Evolutionary conservation across 2,329 filamentous ascomycete species (phyloP).

Genomic region (Pseudofabraea citricarpa): DNA sequence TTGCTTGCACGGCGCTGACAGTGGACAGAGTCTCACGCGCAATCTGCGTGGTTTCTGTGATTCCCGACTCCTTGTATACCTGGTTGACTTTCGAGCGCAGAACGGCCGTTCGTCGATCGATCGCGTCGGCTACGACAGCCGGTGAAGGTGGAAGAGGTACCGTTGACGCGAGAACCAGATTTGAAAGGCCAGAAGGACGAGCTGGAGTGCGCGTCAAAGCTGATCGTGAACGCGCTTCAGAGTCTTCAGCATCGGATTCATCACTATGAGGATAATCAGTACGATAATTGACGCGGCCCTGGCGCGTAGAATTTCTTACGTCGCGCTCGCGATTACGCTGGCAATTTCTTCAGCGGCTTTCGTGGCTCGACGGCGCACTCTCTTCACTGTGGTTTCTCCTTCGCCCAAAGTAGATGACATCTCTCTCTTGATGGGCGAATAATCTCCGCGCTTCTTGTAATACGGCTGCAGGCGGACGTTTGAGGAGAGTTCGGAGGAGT

Average conservation of each 20-base stretch:
- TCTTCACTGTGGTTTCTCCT: conserved; percentile 35
- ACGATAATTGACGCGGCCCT: conserved; percentile 14
- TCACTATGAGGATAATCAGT: conserved; percentile 21
- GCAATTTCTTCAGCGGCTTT: conserved; percentile 36
- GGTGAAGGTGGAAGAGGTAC: conserved; percentile 78
- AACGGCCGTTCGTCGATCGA: conserved; percentile 66
- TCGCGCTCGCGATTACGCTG: conserved; percentile 11
- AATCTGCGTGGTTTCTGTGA: conserved; percentile 60
- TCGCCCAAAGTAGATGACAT: conserved; percentile 32
- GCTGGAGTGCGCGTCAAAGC: conserved; percentile 26
- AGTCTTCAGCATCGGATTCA: conserved; percentile 26
- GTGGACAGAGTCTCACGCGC: conserved; percentile 69
- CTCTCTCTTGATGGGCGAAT: conserved; percentile 59
- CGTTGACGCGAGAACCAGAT: conserved; percentile 39
- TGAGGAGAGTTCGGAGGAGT: conserved; percentile 59
- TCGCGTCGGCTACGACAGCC: conserved; percentile 67
- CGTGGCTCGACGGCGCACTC: conserved; percentile 39
- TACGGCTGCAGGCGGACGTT: conserved; percentile 68
- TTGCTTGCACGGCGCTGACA: conserved; percentile 65
- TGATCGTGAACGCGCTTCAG: conserved; percentile 20
- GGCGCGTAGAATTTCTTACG: conserved; percentile 22
- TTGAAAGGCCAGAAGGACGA: conserved; percentile 20
- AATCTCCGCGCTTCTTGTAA: conserved; percentile 63
- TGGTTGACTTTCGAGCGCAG: conserved; percentile 62
- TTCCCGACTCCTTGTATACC: conserved; percentile 59